Percentiles rank a stretch among this genome's conserved stretches.
phyloP scores from a whole-genome alignment of 2,329 filamentous ascomycete species.

The Xylariaceae sp. region DNA sequence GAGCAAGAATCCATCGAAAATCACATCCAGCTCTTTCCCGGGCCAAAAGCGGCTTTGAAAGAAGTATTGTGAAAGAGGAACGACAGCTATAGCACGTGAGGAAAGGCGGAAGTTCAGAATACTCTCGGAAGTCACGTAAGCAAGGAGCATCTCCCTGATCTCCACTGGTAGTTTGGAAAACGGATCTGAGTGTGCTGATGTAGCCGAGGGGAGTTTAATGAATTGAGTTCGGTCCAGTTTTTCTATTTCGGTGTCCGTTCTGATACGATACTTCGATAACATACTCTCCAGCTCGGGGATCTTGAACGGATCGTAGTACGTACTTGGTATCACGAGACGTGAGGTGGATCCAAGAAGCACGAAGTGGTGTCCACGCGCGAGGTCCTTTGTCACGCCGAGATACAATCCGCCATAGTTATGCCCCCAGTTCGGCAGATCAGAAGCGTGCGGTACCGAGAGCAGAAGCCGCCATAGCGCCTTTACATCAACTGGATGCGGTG shows the following conservation, averaged over 20 bases:
- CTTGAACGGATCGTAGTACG: conserved; percentile 32
- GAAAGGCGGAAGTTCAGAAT: conserved; percentile 29
- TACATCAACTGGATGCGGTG: conserved; percentile 30
- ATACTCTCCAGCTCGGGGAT: conserved; percentile 30
- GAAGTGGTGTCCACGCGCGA: conserved; percentile 19
- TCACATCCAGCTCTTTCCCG: conserved; percentile 29
- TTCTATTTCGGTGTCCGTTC: background rate
- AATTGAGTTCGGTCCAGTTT: background rate
- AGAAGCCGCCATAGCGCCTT: conserved; percentile 35
- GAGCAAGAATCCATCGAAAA: conserved; percentile 35
- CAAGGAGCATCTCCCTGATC: conserved; percentile 33
- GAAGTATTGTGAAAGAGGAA: conserved; percentile 31
- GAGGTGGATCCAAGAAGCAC: conserved; percentile 23
- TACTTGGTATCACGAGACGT: conserved; percentile 33
- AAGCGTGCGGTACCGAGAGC: conserved; percentile 32
- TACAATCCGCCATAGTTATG: conserved; percentile 38
- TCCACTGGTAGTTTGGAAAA: conserved; percentile 32
- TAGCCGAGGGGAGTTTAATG: background rate
- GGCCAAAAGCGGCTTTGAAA: conserved; percentile 37
- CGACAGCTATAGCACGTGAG: conserved; percentile 31
- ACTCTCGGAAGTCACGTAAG: conserved; percentile 26
- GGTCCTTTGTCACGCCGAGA: conserved; percentile 10
- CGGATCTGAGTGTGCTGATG: conserved; percentile 17
- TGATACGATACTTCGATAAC: conserved; percentile 20
- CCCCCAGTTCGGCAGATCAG: conserved; percentile 34